A percentile compares a stretch with the other conserved stretches of the same genome.
Evolutionary conservation across 73 alveolate species (phyloP).

Genomic region (Blepharisma japonicum): DNA sequence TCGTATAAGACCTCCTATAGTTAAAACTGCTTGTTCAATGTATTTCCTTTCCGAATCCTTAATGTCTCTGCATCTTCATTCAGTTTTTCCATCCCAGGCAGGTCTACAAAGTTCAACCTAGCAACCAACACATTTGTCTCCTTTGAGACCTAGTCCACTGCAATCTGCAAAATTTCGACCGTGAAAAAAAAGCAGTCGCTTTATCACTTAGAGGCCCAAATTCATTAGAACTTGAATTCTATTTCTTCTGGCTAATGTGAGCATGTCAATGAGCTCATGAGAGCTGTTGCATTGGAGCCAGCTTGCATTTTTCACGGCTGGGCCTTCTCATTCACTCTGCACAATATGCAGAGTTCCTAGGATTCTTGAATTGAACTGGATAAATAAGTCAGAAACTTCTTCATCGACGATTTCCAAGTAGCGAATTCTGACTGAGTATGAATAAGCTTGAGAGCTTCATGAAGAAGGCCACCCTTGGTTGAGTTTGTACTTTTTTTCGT

Average conservation of each 20-base stretch:
- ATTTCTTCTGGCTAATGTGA: conserved; percentile 82
- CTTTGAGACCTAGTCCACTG: conserved; percentile 71
- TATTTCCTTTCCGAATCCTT: conserved; percentile 84
- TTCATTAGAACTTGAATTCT: conserved; percentile 86
- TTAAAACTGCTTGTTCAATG: conserved; percentile 74
- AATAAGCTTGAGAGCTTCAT: conserved; percentile 61
- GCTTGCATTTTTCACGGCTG: conserved; percentile 82
- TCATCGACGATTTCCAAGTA: conserved; percentile 97
- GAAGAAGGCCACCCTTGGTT: conserved; percentile 71
- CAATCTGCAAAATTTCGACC: conserved; percentile 79
- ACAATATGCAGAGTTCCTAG: conserved; percentile 72
- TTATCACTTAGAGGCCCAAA: conserved; percentile 86
- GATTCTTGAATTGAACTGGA: conserved; percentile 79
- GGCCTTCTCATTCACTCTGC: conserved; percentile 95
- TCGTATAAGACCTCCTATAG: conserved; percentile 68
- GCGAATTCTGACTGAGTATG: conserved; percentile 88
- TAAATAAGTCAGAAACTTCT: conserved; percentile 87
- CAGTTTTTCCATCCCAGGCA: conserved; percentile 95
- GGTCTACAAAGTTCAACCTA: conserved; percentile 80
- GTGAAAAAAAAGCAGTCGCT: conserved; percentile 87
- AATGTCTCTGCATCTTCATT: conserved; percentile 95
- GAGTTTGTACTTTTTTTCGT: conserved; percentile 76
- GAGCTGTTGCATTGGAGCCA: conserved; percentile 88
- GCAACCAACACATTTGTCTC: conserved; percentile 84
- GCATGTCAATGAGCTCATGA: conserved; percentile 84